Percentiles rank a stretch among this genome's conserved stretches.
Evolutionary conservation across 352 stramenopile genomes (phyloP).

Genomic region (Phytophthora hybrid): DNA sequence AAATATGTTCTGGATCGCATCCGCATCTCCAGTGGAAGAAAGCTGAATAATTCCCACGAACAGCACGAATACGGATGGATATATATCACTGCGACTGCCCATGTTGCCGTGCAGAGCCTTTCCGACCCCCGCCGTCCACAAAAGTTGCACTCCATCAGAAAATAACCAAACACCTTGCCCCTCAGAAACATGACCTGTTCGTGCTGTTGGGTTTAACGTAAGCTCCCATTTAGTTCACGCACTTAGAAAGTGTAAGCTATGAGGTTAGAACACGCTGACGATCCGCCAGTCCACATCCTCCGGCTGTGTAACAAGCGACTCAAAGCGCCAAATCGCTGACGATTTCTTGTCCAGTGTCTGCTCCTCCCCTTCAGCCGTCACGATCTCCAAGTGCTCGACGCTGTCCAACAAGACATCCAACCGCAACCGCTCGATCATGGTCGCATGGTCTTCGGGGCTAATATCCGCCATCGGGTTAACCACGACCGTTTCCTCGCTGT

Average conservation of each 20-base stretch:
- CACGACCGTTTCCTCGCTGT: slow-evolving; percentile 15
- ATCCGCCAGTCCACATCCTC: slow-evolving; percentile 68
- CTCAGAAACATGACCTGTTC: not conserved
- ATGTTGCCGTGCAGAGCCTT: too few relatives aligned
- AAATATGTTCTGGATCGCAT: slow-evolving; percentile 54
- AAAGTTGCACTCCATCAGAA: not conserved
- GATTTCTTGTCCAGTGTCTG: slow-evolving; percentile 46
- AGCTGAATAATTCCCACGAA: slow-evolving; percentile 23
- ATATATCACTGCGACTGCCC: not conserved
- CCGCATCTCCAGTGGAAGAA: slow-evolving; percentile 39
- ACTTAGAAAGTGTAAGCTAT: not conserved
- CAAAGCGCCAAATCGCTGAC: slow-evolving; percentile 48
- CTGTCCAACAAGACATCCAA: slow-evolving; percentile 53
- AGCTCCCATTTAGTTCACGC: not conserved
- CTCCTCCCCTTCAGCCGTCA: slow-evolving; percentile 31
- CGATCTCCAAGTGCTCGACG: slow-evolving; percentile 54
- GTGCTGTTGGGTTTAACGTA: not conserved
- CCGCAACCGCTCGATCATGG: slow-evolving; percentile 49
- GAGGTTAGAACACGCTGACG: slow-evolving; percentile 43
- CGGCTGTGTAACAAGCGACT: slow-evolving; percentile 57
- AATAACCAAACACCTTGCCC: not conserved
- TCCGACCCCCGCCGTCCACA: not conserved
- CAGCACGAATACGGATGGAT: not conserved
- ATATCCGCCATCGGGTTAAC: slow-evolving; percentile 19
- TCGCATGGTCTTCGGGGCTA: slow-evolving; percentile 30